Conservation (phyloP, 164 flowering plant genomes). For the Cinnamomum micranthum region DNA sequence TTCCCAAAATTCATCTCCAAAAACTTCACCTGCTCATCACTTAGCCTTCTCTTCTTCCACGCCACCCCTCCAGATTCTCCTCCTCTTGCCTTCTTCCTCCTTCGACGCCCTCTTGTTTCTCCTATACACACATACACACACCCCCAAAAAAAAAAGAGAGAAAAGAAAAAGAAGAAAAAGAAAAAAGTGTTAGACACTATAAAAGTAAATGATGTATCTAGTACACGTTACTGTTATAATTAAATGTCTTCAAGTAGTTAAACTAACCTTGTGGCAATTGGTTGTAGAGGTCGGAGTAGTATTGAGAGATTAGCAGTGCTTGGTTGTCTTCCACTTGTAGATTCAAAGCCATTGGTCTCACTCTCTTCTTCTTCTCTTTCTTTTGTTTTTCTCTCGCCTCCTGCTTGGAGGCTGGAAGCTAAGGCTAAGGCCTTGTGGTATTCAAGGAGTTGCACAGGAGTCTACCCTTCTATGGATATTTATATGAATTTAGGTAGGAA, state of each 20-base stretch:
- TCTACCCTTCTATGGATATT: too few relatives aligned
- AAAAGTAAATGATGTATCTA: background rate
- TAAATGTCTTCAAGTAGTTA: background rate
- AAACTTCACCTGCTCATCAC: conserved; percentile 40
- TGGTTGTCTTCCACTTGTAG: conserved; percentile 23
- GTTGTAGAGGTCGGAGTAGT: conserved; percentile 32
- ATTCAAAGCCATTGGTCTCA: too few relatives aligned
- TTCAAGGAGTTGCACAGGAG: too few relatives aligned
- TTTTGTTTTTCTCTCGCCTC: conserved; percentile 1
- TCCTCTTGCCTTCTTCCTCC: conserved; percentile 43
- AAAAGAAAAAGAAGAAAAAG: background rate
- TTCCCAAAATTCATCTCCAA: conserved; percentile 49
- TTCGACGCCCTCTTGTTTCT: conserved; percentile 28
- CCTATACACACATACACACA: conserved; percentile 13
- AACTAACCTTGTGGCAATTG: conserved; percentile 35
- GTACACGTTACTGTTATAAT: background rate
- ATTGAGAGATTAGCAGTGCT: conserved; percentile 33
- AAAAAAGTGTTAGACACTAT: background rate
- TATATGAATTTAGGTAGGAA: background rate
- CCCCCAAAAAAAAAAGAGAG: too few relatives aligned
- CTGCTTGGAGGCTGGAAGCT: background rate
- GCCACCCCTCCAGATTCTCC: conserved; percentile 9
- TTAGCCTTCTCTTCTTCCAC: conserved; percentile 58
- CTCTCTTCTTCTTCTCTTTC: background rate
- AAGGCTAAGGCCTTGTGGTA: too few relatives aligned